phyloP scores from a whole-genome alignment of 306 rosid genomes.

The Begonia masoniana region DNA sequence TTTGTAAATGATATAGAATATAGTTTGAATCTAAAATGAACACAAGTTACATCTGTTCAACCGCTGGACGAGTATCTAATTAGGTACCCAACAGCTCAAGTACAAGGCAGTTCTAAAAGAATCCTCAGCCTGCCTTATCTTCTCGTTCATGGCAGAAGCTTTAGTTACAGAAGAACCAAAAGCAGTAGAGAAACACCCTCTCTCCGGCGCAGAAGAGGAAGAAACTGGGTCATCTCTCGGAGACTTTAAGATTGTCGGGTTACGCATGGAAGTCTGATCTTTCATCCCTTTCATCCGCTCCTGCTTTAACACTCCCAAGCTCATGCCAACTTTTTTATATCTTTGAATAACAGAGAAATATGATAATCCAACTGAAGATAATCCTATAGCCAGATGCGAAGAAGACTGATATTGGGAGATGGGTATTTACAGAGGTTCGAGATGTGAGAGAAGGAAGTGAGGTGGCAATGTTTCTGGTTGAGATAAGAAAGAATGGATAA shows the following conservation, averaged over 20 bases:
- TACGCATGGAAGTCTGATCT: not conserved
- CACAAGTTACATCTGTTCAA: too few relatives aligned
- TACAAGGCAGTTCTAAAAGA: slow-evolving; percentile 15
- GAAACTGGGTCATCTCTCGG: not conserved
- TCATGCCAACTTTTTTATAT: slow-evolving; percentile 17
- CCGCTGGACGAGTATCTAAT: not conserved
- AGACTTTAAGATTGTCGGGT: not conserved
- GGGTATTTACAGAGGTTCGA: too few relatives aligned
- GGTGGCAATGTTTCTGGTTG: too few relatives aligned
- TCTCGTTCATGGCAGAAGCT: not conserved
- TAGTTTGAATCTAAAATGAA: too few relatives aligned
- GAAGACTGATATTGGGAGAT: too few relatives aligned
- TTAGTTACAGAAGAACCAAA: not conserved
- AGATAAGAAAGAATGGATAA: too few relatives aligned
- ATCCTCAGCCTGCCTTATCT: slow-evolving; percentile 10
- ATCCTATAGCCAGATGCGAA: too few relatives aligned
- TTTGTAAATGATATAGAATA: too few relatives aligned
- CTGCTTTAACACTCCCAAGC: slow-evolving; percentile 38
- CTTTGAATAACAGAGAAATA: too few relatives aligned
- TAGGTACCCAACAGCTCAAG: slow-evolving; percentile 20
- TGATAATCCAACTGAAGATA: too few relatives aligned
- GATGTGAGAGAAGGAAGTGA: too few relatives aligned
- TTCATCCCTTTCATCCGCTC: not conserved
- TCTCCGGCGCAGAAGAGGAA: not conserved
- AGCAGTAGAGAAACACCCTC: not conserved